Evolutionary conservation across 2,329 filamentous ascomycete species (phyloP).

Genomic region (Aspergillus carbonarius): DNA sequence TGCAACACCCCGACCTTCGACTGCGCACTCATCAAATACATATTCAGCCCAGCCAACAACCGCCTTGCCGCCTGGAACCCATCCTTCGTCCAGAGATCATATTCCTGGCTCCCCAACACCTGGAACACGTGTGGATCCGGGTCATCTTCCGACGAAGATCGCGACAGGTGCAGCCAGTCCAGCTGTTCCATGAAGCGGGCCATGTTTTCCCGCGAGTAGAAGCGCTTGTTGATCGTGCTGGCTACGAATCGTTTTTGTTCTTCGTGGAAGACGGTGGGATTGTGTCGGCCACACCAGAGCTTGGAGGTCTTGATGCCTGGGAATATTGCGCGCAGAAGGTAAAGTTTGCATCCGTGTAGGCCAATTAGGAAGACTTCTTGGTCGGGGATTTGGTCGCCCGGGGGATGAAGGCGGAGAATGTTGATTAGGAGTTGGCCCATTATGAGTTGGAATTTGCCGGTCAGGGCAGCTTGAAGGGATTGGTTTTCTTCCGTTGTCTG

Average conservation of each 20-base stretch:
- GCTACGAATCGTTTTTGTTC: not conserved
- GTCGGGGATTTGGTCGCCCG: constrained; percentile 27
- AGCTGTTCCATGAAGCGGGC: constrained; percentile 18
- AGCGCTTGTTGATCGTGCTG: constrained; percentile 4
- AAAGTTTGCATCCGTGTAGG: constrained; percentile 29
- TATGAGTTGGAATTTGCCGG: constrained; percentile 28
- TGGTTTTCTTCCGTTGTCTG: constrained; percentile 19
- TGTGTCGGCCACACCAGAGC: constrained; percentile 23
- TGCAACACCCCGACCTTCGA: constrained; percentile 26
- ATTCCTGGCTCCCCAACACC: constrained; percentile 27
- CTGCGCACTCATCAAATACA: constrained; percentile 30
- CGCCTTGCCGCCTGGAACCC: constrained; percentile 23
- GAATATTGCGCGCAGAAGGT: constrained; percentile 30
- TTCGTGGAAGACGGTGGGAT: not conserved
- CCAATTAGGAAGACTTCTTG: constrained; percentile 32
- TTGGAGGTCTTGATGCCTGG: constrained; percentile 28
- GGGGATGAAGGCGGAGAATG: constrained; percentile 15
- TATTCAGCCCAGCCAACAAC: constrained; percentile 20
- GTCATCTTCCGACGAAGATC: constrained; percentile 16
- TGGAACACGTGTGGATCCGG: constrained; percentile 20
- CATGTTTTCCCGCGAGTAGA: constrained; percentile 19
- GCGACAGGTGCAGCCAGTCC: constrained; percentile 14
- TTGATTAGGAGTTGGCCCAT: constrained; percentile 25
- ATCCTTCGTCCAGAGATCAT: constrained; percentile 24
- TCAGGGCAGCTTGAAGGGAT: constrained; percentile 17